Conservation (phyloP, 352 stramenopile genomes). For the Globisporangium middletonii region DNA sequence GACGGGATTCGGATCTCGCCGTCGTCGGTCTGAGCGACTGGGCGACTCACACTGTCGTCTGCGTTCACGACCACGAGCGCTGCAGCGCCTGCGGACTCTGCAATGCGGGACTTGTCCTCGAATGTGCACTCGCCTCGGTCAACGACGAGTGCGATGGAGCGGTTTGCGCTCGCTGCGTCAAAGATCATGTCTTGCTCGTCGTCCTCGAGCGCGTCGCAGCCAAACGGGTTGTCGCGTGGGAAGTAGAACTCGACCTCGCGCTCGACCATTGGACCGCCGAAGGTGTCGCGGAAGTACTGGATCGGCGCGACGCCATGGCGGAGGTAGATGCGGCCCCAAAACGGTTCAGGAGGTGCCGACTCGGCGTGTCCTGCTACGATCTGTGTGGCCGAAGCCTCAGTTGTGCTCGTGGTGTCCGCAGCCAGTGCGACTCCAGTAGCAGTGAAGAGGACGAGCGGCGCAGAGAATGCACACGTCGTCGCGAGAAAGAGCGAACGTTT, state of each 20-base stretch:
- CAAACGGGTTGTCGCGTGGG: conserved; percentile 29
- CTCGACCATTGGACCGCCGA: conserved; percentile 31
- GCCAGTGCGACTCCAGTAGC: too few relatives aligned
- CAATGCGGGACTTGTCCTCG: conserved; percentile 47
- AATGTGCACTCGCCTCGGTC: conserved; percentile 65
- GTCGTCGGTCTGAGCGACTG: conserved; percentile 30
- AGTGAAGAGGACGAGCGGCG: too few relatives aligned
- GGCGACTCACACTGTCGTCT: conserved; percentile 33
- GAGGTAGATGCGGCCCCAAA: conserved; percentile 68
- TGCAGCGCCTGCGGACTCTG: conserved; percentile 35
- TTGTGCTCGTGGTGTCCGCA: too few relatives aligned
- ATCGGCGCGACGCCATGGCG: conserved; percentile 51
- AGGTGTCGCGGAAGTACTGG: conserved; percentile 69
- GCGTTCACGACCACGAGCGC: conserved; percentile 46
- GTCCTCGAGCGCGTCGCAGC: conserved; percentile 37
- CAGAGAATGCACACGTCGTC: too few relatives aligned
- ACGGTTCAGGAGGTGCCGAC: conserved; percentile 16
- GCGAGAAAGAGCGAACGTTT: too few relatives aligned
- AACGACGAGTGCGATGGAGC: conserved; percentile 36
- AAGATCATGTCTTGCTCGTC: conserved; percentile 14
- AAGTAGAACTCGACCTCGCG: conserved; percentile 46
- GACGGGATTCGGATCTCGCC: conserved; percentile 48
- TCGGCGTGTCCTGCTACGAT: not conserved
- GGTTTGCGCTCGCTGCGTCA: conserved; percentile 16
- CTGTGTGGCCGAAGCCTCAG: too few relatives aligned